phyloP scores from a whole-genome alignment of 2,329 filamentous ascomycete species.

The Botrytis galanthina region DNA sequence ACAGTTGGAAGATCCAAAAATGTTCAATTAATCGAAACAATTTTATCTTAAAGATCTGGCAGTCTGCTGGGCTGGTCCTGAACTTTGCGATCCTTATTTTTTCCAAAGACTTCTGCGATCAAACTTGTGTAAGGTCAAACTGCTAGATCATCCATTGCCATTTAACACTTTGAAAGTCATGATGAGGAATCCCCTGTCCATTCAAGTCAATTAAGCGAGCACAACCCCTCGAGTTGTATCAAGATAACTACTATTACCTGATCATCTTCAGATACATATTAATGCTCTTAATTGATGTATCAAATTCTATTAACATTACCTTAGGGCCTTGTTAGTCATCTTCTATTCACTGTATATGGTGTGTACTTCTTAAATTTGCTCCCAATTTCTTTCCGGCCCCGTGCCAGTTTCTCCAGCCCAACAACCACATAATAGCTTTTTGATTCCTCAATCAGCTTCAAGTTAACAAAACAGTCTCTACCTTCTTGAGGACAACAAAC shows the following conservation, averaged over 20 bases:
- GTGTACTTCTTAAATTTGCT: neutral
- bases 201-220: neutral
- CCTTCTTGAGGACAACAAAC: neutral
- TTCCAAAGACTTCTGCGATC: too few species aligned
- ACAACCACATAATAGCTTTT: neutral
- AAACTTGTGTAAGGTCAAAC: neutral
- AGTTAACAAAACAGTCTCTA: neutral
- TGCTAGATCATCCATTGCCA: neutral
- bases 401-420: neutral
- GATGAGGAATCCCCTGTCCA: neutral
- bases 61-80: neutral
- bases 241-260: neutral
- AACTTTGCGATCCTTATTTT: neutral
- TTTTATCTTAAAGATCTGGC: neutral
- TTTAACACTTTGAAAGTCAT: neutral
- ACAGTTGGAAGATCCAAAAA: constrained; percentile 8
- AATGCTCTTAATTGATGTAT: neutral
- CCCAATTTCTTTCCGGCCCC: neutral
- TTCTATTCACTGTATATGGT: constrained; percentile 4
- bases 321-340: neutral
- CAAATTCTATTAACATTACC: neutral
- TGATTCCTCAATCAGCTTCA: neutral
- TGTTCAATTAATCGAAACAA: constrained; percentile 8
- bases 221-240: neutral
- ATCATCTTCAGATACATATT: neutral